Evolutionary conservation across 768 basidiomycete genomes (phyloP), one percentile per base, ranked within the genome.

Genomic region (Kockovaella imperatae): DNA sequence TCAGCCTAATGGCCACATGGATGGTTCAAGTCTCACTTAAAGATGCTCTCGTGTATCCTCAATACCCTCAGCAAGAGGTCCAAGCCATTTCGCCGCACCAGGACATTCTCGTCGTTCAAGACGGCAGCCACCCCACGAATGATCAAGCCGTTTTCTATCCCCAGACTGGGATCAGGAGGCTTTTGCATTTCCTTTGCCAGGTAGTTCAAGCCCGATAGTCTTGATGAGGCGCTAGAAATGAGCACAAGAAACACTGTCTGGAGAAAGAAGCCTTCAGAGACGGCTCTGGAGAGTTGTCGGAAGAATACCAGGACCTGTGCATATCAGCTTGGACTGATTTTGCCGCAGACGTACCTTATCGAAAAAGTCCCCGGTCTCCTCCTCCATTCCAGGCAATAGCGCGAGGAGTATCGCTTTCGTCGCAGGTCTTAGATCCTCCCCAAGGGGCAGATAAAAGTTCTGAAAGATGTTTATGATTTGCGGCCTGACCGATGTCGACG

Each of bases 401-500:
- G 93, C 86, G 36, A 99, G 78, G 45, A 95, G 87, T 65, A 97
- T 85, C 0, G 93, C 85, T 70, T 96, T 96, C 79, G 86, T 89
- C 11, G 88, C 77, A 15, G 90, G 91, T 30, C 93, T 81, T 15
- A 99, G 75, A 35, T 78, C 77, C 4, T 72, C 74, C 74, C 89
- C 83, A 25, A 99, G 74, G 0, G 95, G 88, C 4, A 97, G 74
- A 70, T 95, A 99, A 73, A 87, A 80, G 6, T 81, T 84, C 59
- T 95, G 87, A 62, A 88, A 97, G n/a, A 97, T 78, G 58, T 83
- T 85, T 38, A 99, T 78, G 1, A 99, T 76, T 18, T 83, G 79
- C 2, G 91, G 91, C 84, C 93, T 50, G 49, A 96, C 90, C 17
- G 90, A 90, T n/a, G 91, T 97, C n/a, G 93, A 84, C 8, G 95